These are phyloP conservation scores for Penicillium canescens DNA, from an alignment of 495 filamentous ascomycete species.

Conservation along the genomic window DNA sequence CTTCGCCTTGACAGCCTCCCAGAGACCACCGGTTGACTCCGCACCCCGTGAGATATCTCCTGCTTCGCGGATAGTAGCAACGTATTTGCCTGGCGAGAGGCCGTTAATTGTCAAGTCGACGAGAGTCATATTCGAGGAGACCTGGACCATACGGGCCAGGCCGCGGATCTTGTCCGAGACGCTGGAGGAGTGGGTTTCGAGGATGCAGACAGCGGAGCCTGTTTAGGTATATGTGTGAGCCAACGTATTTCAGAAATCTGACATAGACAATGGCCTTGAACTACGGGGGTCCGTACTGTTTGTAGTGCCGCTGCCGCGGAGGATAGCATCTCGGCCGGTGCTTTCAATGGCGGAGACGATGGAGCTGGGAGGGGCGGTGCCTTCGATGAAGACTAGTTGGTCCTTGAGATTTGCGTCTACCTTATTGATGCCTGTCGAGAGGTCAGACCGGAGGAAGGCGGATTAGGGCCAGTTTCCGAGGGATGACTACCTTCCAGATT, in stretches of 20 bases:
- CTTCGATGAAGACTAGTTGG: conserved; percentile 47
- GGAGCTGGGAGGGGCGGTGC: conserved; percentile 75
- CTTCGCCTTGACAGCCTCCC: conserved; percentile 60
- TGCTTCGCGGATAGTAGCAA: conserved; percentile 77
- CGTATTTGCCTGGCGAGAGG: conserved; percentile 77
- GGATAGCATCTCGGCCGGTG: conserved; percentile 90
- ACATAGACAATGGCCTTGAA: not conserved
- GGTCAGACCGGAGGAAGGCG: not conserved
- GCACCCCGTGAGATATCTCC: conserved; percentile 88
- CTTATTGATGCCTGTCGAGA: conserved; percentile 44
- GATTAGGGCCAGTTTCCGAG: not conserved
- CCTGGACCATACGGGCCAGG: conserved; percentile 78
- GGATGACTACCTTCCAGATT: conserved; percentile 62
- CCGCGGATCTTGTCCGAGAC: conserved; percentile 68
- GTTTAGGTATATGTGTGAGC: not conserved
- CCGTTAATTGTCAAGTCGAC: conserved; percentile 88
- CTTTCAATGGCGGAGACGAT: conserved; percentile 86
- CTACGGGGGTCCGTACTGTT: conserved; percentile 61
- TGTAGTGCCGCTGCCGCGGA: conserved; percentile 82
- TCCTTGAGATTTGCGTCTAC: conserved; percentile 50
- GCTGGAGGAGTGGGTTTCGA: conserved; percentile 76
- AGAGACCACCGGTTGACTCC: conserved; percentile 78
- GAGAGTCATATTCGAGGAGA: conserved; percentile 71
- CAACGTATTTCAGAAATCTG: conserved; percentile 3
- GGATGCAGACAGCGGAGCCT: conserved; percentile 94